Percentiles rank a stretch among this genome's conserved stretches.
These are phyloP conservation scores for Xerocomus nothofagi DNA, from an alignment of 1,284 basidiomycete species.

Conservation along the genomic window DNA sequence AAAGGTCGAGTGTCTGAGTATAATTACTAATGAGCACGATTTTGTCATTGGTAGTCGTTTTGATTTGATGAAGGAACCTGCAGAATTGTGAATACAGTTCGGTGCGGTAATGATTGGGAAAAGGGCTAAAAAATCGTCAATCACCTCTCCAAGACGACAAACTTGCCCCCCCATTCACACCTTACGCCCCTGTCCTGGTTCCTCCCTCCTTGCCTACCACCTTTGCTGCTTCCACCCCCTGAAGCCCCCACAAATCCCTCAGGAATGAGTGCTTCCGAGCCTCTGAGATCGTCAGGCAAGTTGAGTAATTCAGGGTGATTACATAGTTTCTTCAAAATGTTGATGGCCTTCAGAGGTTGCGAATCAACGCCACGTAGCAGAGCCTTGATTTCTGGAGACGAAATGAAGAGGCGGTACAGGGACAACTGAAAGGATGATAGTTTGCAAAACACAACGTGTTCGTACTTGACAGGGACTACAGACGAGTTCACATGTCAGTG, in stretches of 20 bases:
- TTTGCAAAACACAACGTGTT: conserved; percentile 97
- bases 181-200: conserved; percentile 55
- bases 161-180: conserved; percentile 88
- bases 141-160: conserved; percentile 90
- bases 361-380: conserved; percentile 89
- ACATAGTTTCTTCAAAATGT: conserved; percentile 95
- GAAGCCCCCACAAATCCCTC: conserved; percentile 73
- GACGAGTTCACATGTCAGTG: conserved; percentile 11
- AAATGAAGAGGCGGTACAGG: conserved; percentile 92
- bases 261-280: conserved; percentile 83
- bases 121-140: too few relatives aligned
- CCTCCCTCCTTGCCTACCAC: conserved; percentile 41
- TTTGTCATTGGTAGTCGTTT: conserved; percentile 88
- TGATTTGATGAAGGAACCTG: conserved; percentile 85
- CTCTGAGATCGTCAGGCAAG: conserved; percentile 83
- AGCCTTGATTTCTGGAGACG: conserved; percentile 92
- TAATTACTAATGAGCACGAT: conserved; percentile 99
- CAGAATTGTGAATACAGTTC: background rate
- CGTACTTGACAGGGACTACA: conserved; percentile 97
- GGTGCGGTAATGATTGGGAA: background rate
- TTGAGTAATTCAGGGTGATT: conserved; percentile 96
- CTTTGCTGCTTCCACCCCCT: conserved; percentile 21
- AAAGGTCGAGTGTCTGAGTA: conserved; percentile 94
- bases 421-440: conserved; percentile 87
- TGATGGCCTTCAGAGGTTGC: conserved; percentile 97